These are phyloP conservation scores for Xylariales sp. DNA, from an alignment of 2,329 filamentous ascomycete genomes.

Conservation along the genomic window DNA sequence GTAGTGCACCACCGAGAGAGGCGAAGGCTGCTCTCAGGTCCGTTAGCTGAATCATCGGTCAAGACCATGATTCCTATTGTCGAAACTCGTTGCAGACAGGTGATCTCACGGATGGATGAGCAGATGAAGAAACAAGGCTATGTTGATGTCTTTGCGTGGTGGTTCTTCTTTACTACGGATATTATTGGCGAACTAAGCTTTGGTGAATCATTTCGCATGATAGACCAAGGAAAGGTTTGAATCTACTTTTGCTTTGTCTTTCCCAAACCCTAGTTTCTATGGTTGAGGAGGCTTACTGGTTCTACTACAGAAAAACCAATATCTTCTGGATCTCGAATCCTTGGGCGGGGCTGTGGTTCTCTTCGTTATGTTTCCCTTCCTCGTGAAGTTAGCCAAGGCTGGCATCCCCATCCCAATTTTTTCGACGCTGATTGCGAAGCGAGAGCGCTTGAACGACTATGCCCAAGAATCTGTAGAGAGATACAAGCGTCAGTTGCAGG, in stretches of 20 bases:
- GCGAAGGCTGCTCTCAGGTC: constrained; percentile 35
- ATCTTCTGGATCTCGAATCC: constrained; percentile 32
- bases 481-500: constrained; percentile 18
- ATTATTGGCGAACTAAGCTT: constrained; percentile 50
- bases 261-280: neutral
- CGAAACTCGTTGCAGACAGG: constrained; percentile 28
- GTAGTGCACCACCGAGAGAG: constrained; percentile 31
- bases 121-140: constrained; percentile 32
- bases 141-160: constrained; percentile 49
- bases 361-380: constrained; percentile 20
- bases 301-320: constrained; percentile 32
- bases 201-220: constrained; percentile 48
- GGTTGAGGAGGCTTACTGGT: no score
- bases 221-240: constrained; percentile 44
- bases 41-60: constrained; percentile 33
- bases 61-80: constrained; percentile 27
- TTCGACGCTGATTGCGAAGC: constrained; percentile 6
- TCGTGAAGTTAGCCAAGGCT: constrained; percentile 18
- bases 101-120: constrained; percentile 37
- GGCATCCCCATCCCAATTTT: constrained; percentile 19
- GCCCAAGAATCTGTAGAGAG: constrained; percentile 22
- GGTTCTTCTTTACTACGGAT: constrained; percentile 49
- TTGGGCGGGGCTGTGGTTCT: constrained; percentile 17
- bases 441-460: constrained; percentile 16
- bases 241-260: neutral